These are phyloP conservation scores for Yamadazyma dendronema DNA, from an alignment of 1,139 yeast genomes.

Conservation along the genomic window DNA sequence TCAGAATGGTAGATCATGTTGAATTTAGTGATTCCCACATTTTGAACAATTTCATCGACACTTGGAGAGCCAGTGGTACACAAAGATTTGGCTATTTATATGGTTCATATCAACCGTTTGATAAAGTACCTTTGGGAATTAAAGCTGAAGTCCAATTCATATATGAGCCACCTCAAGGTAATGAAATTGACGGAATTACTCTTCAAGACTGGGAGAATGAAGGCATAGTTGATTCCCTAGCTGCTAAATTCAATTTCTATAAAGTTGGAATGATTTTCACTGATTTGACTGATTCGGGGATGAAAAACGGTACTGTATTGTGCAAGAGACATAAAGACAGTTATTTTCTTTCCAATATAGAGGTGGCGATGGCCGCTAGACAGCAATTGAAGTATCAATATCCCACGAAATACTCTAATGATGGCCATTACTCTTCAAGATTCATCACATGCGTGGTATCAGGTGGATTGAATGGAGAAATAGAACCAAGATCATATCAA, in stretches of 20 bases:
- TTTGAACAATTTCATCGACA: constrained; percentile 78
- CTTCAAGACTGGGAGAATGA: constrained; percentile 64
- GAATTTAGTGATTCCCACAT: constrained; percentile 77
- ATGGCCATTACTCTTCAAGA: constrained; percentile 78
- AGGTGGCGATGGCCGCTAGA: constrained; percentile 80
- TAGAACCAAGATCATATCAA: constrained; percentile 89
- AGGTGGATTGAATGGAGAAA: constrained; percentile 83
- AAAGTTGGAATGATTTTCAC: constrained; percentile 87
- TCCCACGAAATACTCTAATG: constrained; percentile 58
- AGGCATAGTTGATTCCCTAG: constrained; percentile 52
- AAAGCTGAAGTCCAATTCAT: constrained; percentile 93
- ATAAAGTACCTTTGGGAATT: constrained; percentile 85
- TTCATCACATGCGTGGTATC: constrained; percentile 91
- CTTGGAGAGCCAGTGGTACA: constrained; percentile 86
- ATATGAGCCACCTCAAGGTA: constrained; percentile 88
- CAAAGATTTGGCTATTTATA: constrained; percentile 86
- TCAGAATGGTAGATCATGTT: constrained; percentile 96
- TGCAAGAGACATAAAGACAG: constrained; percentile 93
- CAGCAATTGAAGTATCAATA: constrained; percentile 72
- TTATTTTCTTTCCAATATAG: constrained; percentile 83
- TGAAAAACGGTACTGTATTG: constrained; percentile 81
- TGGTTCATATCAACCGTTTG: constrained; percentile 77
- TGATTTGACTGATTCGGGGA: constrained; percentile 85
- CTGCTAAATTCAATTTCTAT: constrained; percentile 58
- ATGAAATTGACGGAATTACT: constrained; percentile 82